Percentiles rank a stretch among this genome's conserved stretches.
phyloP scores from a whole-genome alignment of 1,284 basidiomycete genomes.

The Irpex rosettiformis region DNA sequence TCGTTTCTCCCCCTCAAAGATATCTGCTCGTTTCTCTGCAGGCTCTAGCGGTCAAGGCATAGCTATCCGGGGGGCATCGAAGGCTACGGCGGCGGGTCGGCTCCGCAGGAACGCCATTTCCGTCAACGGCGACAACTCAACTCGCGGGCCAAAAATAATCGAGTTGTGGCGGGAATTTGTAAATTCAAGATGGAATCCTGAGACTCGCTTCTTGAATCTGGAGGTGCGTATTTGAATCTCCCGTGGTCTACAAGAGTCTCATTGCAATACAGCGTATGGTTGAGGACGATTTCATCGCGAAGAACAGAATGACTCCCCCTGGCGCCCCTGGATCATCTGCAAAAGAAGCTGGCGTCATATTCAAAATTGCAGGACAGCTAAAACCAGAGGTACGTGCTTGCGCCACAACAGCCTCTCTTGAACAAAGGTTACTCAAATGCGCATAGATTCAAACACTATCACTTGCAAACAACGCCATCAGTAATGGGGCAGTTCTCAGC shows the following conservation, averaged over 20 bases:
- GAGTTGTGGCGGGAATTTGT: conserved; percentile 73
- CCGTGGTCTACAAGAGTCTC: background rate
- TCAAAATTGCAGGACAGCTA: conserved; percentile 79
- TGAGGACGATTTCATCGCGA: conserved; percentile 70
- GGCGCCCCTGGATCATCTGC: conserved; percentile 56
- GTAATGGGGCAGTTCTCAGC: conserved; percentile 44
- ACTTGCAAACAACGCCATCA: conserved; percentile 57
- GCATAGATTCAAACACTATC: conserved; percentile 73
- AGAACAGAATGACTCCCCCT: conserved; percentile 62
- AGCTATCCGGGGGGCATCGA: conserved; percentile 53
- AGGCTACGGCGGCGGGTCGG: conserved; percentile 42
- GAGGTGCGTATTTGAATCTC: conserved; percentile 47
- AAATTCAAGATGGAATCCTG: conserved; percentile 63
- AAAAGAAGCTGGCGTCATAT: conserved; percentile 76
- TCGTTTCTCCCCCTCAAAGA: conserved; percentile 22
- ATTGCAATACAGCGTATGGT: conserved; percentile 44
- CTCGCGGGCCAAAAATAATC: conserved; percentile 37
- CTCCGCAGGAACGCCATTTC: conserved; percentile 55
- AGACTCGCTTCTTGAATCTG: conserved; percentile 72
- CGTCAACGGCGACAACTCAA: conserved; percentile 18
- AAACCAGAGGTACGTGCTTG: conserved; percentile 61
- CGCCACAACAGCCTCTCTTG: conserved; percentile 8
- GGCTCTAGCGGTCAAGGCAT: conserved; percentile 23
- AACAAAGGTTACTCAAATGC: background rate
- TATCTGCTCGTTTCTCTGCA: conserved; percentile 34